Base-by-base conservation (phyloP, 768 basidiomycete genomes). In the Pisolithus orientalis region DNA sequence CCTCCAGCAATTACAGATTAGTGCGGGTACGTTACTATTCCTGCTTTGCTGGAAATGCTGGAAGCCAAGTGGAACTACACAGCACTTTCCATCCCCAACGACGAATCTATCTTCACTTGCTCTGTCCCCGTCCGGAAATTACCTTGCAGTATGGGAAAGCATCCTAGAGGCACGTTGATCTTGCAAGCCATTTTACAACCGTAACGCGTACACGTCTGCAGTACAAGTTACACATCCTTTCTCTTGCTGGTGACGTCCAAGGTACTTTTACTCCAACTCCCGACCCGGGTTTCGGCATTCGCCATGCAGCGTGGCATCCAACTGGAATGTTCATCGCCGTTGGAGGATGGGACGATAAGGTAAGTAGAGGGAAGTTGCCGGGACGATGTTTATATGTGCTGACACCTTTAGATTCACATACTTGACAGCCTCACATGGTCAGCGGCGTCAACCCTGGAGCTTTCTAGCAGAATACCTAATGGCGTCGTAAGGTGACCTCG, bases 341-440 rank as follows among this genome's bases (percentile, higher is more conserved):
- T 0, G 84, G 82, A 11, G 94, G 94, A 10, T 94, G 87, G 82
- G 92, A 94, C 68, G 91, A 94, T 60, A 90, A 87, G 70, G 91
- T 87, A 50, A 39, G 71, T 57, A 4, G 21, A 34, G 48, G 29
- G 31, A 14, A 39, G 4, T 48, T 11, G 4, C 43, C 44, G 50
- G 25, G 49, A 44, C 31, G 31, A 50, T 37, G 16, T 6, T 16
- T 28, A n/a, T 14, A 17, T n/a, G 21, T 17, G 34, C 32, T 37
- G 32, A 47, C 31, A 8, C 42, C 38, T 50, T 51, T 31, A 93
- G 91, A 74, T 93, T 28, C 74, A 90, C 55, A 76, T 93, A 53
- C 72, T 94, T 31, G 87, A 89, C 61, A 80, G 77, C 57, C 65
- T 88, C 39, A 87, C 82, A 44, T 94, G 91, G 91, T 80, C 80